Evolutionary conservation across 805 yeast species (phyloP).

Genomic region (Monosporozyma servazzii): DNA sequence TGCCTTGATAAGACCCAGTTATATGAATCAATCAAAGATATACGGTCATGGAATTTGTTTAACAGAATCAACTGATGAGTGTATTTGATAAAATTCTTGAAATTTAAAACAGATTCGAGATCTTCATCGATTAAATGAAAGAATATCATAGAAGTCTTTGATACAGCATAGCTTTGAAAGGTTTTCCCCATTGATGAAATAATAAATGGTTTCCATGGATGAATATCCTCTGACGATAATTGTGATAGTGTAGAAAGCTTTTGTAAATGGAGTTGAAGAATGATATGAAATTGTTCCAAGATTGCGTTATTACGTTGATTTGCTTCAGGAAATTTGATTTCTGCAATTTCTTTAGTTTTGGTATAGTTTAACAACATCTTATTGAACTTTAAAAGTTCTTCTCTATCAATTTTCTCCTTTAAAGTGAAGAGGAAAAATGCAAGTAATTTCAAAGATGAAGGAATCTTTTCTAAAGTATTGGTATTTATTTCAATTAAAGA

Average conservation of each 20-base stretch:
- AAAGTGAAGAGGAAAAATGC: slow-evolving; percentile 5
- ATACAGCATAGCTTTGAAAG: slow-evolving; percentile 36
- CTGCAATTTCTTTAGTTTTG: slow-evolving; percentile 2
- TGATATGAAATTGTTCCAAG: slow-evolving; percentile 26
- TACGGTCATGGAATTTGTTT: slow-evolving; percentile 31
- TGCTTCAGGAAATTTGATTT: slow-evolving; percentile 38
- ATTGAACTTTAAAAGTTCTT: background rate
- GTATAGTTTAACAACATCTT: background rate
- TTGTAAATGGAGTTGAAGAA: slow-evolving; percentile 24
- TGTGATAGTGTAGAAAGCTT: slow-evolving; percentile 4
- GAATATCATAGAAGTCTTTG: slow-evolving; percentile 31
- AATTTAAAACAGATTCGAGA: slow-evolving; percentile 24
- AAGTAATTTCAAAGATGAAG: slow-evolving; percentile 5
- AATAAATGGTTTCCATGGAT: slow-evolving; percentile 20
- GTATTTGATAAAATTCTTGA: slow-evolving; percentile 37
- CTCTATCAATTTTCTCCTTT: background rate
- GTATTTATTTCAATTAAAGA: slow-evolving; percentile 7
- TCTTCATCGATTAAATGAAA: slow-evolving; percentile 18
- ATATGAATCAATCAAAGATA: slow-evolving; percentile 27
- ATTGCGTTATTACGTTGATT: slow-evolving; percentile 26
- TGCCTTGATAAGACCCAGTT: slow-evolving; percentile 15
- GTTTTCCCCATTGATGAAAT: slow-evolving; percentile 34
- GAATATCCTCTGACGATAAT: slow-evolving; percentile 1
- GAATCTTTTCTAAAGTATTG: background rate
- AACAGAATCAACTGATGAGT: slow-evolving; percentile 31